Percentiles rank a stretch among this genome's conserved stretches.
phyloP scores from a whole-genome alignment of 495 filamentous ascomycete species.

The Aspergillus avenaceus region DNA sequence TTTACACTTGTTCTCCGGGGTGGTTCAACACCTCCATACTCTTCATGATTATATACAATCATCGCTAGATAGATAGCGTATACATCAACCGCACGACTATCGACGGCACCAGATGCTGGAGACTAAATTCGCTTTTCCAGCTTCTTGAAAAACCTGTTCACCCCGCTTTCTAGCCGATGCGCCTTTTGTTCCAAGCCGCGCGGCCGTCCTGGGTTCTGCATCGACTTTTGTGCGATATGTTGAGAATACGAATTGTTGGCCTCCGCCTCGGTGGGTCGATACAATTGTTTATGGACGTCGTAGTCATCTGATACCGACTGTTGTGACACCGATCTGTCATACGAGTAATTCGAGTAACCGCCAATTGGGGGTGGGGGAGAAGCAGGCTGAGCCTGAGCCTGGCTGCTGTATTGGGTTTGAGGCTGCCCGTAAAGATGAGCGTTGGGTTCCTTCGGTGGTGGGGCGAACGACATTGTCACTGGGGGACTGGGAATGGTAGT shows the following conservation, averaged over 20 bases:
- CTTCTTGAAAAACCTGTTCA: slow-evolving; percentile 80
- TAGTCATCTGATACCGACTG: slow-evolving; percentile 47
- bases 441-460: slow-evolving; percentile 45
- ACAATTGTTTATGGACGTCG: slow-evolving; percentile 70
- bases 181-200: slow-evolving; percentile 66
- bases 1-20: too few species aligned
- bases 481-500: slow-evolving; percentile 10
- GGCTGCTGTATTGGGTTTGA: slow-evolving; percentile 12
- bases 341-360: slow-evolving; percentile 57
- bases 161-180: slow-evolving; percentile 68
- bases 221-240: slow-evolving; percentile 49
- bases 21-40: too few species aligned
- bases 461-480: slow-evolving; percentile 36
- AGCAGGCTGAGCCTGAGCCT: slow-evolving; percentile 14
- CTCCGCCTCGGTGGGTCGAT: slow-evolving; percentile 69
- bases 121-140: slow-evolving; percentile 77
- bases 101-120: neutral
- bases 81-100: too few species aligned
- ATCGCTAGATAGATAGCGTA: too few species aligned
- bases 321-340: slow-evolving; percentile 36
- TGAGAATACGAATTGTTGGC: slow-evolving; percentile 32
- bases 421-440: slow-evolving; percentile 36
- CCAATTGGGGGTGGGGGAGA: slow-evolving; percentile 27
- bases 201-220: slow-evolving; percentile 41
- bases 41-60: too few species aligned